Evolutionary conservation across 2,329 filamentous ascomycete genomes (phyloP).

Genomic region (Xylariaceae sp.): DNA sequence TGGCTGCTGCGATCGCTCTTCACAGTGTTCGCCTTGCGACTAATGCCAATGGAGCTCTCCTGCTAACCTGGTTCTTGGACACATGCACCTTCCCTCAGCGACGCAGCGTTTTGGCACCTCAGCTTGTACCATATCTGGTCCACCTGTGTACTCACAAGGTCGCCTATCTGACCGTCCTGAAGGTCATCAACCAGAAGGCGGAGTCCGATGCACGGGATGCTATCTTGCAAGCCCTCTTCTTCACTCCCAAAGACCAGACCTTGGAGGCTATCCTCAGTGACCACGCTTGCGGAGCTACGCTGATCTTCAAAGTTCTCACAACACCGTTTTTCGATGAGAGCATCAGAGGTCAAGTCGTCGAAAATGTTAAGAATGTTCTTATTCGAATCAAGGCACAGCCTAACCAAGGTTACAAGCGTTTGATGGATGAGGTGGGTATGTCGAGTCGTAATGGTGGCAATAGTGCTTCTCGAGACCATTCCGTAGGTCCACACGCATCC

Average conservation of each 20-base stretch:
- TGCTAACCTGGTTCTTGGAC: conserved; percentile 96
- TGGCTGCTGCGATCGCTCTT: conserved; percentile 90
- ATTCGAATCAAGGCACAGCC: conserved; percentile 89
- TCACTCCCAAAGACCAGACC: conserved; percentile 79
- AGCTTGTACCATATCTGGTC: conserved; percentile 87
- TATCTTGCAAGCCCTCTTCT: conserved; percentile 88
- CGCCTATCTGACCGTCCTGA: conserved; percentile 91
- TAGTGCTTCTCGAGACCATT: conserved; percentile 41
- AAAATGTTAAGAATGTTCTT: conserved; percentile 87
- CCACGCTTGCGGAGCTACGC: conserved; percentile 84
- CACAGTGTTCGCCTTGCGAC: conserved; percentile 96
- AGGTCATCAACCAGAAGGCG: conserved; percentile 96
- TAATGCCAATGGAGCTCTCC: conserved; percentile 88
- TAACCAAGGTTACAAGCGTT: conserved; percentile 91
- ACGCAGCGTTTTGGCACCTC: conserved; percentile 84
- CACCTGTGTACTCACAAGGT: conserved; percentile 98
- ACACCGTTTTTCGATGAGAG: conserved; percentile 95
- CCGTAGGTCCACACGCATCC: conserved; percentile 40
- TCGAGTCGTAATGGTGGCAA: conserved; percentile 58
- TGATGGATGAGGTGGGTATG: conserved; percentile 97
- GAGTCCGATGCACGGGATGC: conserved; percentile 88
- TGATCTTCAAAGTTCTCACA: conserved; percentile 98
- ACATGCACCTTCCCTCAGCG: conserved; percentile 94
- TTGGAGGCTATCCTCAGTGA: conserved; percentile 89
- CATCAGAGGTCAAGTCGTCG: conserved; percentile 81